Evolutionary conservation across 2,329 filamentous ascomycete species (phyloP).

Genomic region (Nothophoma quercina): DNA sequence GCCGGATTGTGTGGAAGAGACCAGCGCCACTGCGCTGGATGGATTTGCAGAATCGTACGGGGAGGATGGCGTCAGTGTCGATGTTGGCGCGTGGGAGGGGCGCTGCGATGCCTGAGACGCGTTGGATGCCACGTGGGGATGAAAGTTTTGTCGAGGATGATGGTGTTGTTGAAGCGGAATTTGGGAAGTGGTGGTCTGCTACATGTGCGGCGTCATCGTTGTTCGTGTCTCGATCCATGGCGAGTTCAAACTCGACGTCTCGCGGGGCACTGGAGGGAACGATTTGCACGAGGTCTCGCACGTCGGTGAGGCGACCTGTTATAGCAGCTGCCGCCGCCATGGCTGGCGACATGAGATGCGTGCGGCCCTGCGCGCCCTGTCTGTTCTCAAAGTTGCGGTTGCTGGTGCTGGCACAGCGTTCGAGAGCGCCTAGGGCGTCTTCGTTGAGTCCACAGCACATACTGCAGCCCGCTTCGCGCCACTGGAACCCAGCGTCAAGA

Average conservation of each 20-base stretch:
- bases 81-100: slow-evolving; percentile 86
- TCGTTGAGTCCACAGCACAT: slow-evolving; percentile 99
- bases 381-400: slow-evolving; percentile 97
- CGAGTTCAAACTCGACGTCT: slow-evolving; percentile 63
- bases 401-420: slow-evolving; percentile 91
- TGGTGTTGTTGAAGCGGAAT: slow-evolving; percentile 72
- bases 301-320: slow-evolving; percentile 86
- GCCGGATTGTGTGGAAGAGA: slow-evolving; percentile 84
- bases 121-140: slow-evolving; percentile 76
- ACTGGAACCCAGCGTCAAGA: slow-evolving; percentile 88
- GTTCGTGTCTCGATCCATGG: slow-evolving; percentile 62
- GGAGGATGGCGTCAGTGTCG: slow-evolving; percentile 98
- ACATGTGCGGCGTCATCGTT: slow-evolving; percentile 69
- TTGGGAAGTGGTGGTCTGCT: slow-evolving; percentile 64
- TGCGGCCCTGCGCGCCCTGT: slow-evolving; percentile 86
- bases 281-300: slow-evolving; percentile 73
- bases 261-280: slow-evolving; percentile 57
- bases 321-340: slow-evolving; percentile 92
- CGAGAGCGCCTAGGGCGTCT: slow-evolving; percentile 86
- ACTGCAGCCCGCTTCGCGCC: slow-evolving; percentile 94
- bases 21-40: slow-evolving; percentile 96
- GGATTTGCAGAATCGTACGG: slow-evolving; percentile 97
- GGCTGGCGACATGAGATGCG: slow-evolving; percentile 92
- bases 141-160: slow-evolving; percentile 55
- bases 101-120: slow-evolving; percentile 83